Base-by-base conservation (phyloP, 441 rosid species). In the Omphalea diandra region DNA sequence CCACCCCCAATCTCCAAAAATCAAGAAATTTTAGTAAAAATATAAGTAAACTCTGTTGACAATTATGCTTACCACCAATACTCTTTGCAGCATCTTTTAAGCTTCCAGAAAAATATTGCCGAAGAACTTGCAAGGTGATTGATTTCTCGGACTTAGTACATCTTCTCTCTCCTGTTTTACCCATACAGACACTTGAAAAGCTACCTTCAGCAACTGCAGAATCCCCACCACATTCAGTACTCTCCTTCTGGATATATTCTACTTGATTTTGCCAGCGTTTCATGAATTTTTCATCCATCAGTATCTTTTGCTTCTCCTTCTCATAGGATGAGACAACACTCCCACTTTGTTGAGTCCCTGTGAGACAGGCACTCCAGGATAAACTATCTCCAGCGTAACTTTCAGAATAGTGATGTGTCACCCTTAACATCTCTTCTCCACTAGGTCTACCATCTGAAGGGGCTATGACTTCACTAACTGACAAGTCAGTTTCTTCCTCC, bases 41-140 rank as follows among this genome's bases (percentile, higher is more conserved):
- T 69, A 26, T n/a, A 61, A 44, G 35, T 20, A 33, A 62, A 68
- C 4, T 68, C 52, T 32, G 53, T 26, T 33, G 5, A 32, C 29
- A 66, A 44, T 31, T 65, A 63, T 33, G 68, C 94, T 83, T 86
- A 94, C 97, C 95, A 53, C 97, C 97, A 11, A 91, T 83, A 67
- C 79, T 84, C 80, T 83, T 94, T 18, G 97, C 96, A 68, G 97
- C 98, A 80, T 91, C 97, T 82, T 91, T 94, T 46, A 91, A 87
- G 71, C 94, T 91, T 57, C 97, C 97, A 2, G 98, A 73, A 58
- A 94, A 91, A 73, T 91, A 83, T 60, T 84, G 87, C 57, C 75
- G 84, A 38, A 88, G 90, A 76, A 90, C 93, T 73, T 88, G 83
- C 81, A 89, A 78, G 50, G 88, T 84, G 70, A 94, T 87, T 18